Conservation (phyloP, 2,329 filamentous ascomycete genomes). For the Xylaria digitata region DNA sequence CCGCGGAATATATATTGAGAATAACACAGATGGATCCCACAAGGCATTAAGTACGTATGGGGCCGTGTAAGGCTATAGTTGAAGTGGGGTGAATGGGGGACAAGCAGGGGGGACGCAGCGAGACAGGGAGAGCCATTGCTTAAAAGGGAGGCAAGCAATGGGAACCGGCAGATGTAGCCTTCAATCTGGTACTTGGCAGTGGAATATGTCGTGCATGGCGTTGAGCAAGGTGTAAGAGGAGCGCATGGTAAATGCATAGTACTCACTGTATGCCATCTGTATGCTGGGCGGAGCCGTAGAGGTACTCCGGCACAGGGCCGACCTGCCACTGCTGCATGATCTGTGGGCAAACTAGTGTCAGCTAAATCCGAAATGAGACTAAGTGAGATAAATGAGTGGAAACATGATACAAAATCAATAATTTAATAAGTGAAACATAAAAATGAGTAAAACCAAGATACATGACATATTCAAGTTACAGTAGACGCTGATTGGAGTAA, state of each 20-base stretch:
- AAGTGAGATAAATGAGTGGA: conserved; percentile 2
- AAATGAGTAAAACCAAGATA: not conserved
- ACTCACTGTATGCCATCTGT: conserved; percentile 70
- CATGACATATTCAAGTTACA: not conserved
- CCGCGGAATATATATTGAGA: conserved; percentile 19
- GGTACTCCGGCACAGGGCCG: conserved; percentile 69
- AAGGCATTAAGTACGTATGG: conserved; percentile 18
- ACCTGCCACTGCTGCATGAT: conserved; percentile 72
- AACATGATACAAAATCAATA: conserved; percentile 2
- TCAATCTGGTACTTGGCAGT: conserved; percentile 26
- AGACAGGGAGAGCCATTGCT: conserved; percentile 21
- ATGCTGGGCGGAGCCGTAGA: conserved; percentile 64
- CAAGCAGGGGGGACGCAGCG: conserved; percentile 23
- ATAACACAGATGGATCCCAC: conserved; percentile 16
- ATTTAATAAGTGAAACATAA: not conserved
- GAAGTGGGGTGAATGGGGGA: conserved; percentile 16
- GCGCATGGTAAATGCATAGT: conserved; percentile 55
- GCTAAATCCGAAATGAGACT: conserved; percentile 35
- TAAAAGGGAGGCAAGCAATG: conserved; percentile 28
- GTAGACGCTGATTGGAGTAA: not conserved
- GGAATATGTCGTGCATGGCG: conserved; percentile 31
- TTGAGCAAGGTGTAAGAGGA: conserved; percentile 33
- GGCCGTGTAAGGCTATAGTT: conserved; percentile 26
- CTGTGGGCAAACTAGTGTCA: conserved; percentile 54
- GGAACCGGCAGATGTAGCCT: conserved; percentile 30